Percentiles rank a stretch among this genome's conserved stretches.
These are phyloP conservation scores for Ophiostoma ulmi DNA, from an alignment of 2,329 filamentous ascomycete species.

Conservation along the genomic window DNA sequence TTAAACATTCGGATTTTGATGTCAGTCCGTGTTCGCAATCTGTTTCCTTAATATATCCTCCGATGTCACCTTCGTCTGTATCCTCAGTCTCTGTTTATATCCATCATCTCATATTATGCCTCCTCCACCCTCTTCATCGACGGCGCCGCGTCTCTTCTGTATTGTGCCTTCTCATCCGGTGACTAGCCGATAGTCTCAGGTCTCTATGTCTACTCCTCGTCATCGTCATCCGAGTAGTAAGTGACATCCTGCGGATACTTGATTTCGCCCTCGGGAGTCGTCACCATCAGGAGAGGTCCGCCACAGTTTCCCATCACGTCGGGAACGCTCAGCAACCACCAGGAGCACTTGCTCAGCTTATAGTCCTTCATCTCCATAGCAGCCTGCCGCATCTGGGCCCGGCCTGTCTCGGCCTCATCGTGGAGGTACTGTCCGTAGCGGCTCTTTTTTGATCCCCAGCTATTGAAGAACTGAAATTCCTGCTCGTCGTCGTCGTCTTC, in stretches of 20 bases:
- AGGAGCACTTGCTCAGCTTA: slow-evolving; percentile 14
- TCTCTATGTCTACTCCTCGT: background rate
- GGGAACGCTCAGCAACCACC: slow-evolving; percentile 18
- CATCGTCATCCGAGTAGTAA: slow-evolving; percentile 13
- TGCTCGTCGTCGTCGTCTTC: background rate
- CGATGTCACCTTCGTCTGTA: background rate
- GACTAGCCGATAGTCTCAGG: background rate
- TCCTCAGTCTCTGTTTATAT: no score
- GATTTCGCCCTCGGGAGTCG: slow-evolving; percentile 23
- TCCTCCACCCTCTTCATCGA: no score
- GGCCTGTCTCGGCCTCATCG: background rate
- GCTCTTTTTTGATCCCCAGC: background rate
- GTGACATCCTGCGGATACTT: slow-evolving; percentile 25
- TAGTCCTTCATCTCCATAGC: background rate
- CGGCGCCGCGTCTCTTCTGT: no score
- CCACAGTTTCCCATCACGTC: slow-evolving; percentile 20
- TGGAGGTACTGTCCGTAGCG: background rate
- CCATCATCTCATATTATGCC: no score
- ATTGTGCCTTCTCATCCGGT: background rate
- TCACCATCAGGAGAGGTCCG: slow-evolving; percentile 22
- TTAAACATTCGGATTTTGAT: background rate
- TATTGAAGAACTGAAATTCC: background rate
- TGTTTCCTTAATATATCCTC: background rate
- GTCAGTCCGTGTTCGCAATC: background rate
- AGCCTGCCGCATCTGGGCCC: background rate